phyloP scores from a whole-genome alignment of 164 flowering plant species.

The Berberis vulgaris region DNA sequence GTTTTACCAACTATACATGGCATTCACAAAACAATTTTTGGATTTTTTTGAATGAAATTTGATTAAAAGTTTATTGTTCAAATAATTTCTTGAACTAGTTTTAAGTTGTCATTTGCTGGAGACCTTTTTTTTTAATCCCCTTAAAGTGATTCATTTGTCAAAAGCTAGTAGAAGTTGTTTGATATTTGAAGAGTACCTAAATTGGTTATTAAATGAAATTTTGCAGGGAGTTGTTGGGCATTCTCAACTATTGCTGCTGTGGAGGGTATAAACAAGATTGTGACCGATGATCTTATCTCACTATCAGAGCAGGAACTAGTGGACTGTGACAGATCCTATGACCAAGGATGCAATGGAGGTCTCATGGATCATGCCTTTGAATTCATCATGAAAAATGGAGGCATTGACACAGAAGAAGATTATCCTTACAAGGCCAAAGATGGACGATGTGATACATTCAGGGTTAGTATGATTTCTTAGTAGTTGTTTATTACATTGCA shows the following conservation, averaged over 20 bases:
- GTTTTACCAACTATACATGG: too few relatives aligned
- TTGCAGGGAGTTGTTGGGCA: constrained; percentile 91
- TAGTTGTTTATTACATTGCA: not conserved
- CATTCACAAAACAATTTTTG: too few relatives aligned
- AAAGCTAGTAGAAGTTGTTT: too few relatives aligned
- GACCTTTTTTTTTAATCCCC: too few relatives aligned
- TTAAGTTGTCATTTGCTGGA: too few relatives aligned
- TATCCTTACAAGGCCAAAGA: constrained; percentile 67
- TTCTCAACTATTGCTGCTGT: constrained; percentile 88
- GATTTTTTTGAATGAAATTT: too few relatives aligned
- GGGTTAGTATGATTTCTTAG: constrained; percentile 28
- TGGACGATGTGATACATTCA: constrained; percentile 38
- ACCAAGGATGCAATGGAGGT: constrained; percentile 86
- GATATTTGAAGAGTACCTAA: too few relatives aligned
- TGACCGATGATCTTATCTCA: constrained; percentile 54
- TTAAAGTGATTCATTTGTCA: too few relatives aligned
- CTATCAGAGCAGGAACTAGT: constrained; percentile 92
- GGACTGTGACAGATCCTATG: constrained; percentile 64
- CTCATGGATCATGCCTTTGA: constrained; percentile 93
- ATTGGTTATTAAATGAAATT: too few relatives aligned
- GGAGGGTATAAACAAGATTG: constrained; percentile 82
- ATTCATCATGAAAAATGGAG: constrained; percentile 80
- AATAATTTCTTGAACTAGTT: too few relatives aligned
- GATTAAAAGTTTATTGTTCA: too few relatives aligned
- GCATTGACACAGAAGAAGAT: constrained; percentile 67